Conservation (phyloP, 495 filamentous ascomycete species). For the Trichocladium uniseriatum region DNA sequence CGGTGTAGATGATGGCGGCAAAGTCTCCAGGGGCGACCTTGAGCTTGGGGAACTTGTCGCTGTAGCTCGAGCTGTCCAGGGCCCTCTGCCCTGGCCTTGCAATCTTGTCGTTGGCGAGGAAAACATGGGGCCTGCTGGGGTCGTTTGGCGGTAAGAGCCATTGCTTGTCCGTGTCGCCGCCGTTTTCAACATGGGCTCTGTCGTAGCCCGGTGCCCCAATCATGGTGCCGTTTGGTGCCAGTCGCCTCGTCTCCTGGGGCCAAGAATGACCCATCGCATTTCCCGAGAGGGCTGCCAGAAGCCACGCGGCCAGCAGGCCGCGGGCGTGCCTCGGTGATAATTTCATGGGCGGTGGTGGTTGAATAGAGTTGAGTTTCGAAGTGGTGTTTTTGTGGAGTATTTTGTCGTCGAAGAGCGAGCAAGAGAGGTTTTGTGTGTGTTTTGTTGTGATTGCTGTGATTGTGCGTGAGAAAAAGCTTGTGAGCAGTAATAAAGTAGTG, state of each 20-base stretch:
- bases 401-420: neutral
- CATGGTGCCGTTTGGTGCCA: slow-evolving; percentile 67
- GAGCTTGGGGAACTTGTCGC: slow-evolving; percentile 50
- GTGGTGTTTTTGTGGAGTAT: neutral
- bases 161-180: slow-evolving; percentile 35
- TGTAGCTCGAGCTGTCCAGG: slow-evolving; percentile 42
- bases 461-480: neutral
- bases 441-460: too few relatives aligned
- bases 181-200: slow-evolving; percentile 50
- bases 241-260: slow-evolving; percentile 62
- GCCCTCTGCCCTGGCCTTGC: slow-evolving; percentile 30
- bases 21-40: slow-evolving; percentile 56
- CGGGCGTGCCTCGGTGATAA: neutral
- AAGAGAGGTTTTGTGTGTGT: too few relatives aligned
- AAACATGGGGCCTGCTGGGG: slow-evolving; percentile 10
- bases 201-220: slow-evolving; percentile 58
- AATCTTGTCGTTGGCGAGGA: slow-evolving; percentile 30
- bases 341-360: neutral
- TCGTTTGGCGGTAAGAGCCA: slow-evolving; percentile 47
- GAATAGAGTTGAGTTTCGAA: neutral
- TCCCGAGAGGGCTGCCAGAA: slow-evolving; percentile 28
- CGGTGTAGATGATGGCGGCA: slow-evolving; percentile 65
- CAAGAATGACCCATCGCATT: slow-evolving; percentile 57
- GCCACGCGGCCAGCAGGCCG: slow-evolving; percentile 16
- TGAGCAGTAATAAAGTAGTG: neutral